Base-by-base conservation (phyloP, 2,329 filamentous ascomycete genomes). In the Arthrobotrys iridis region DNA sequence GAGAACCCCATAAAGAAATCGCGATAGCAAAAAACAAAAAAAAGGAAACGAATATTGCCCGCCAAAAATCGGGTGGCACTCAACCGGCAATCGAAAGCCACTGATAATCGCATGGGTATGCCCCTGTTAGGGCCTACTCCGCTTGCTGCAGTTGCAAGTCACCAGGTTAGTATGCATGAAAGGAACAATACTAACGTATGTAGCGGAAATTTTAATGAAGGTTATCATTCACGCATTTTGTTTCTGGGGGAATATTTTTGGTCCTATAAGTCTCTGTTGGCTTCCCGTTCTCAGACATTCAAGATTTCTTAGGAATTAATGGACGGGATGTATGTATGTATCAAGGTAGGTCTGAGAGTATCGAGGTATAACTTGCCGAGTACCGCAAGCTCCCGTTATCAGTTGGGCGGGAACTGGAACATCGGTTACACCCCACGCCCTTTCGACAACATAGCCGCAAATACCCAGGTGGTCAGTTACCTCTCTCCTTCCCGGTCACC, bases 361-460 rank as follows among this genome's bases (percentile, higher is more conserved):
- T 52, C 7, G 28, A 35, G 48, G 48, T 52, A 35, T 35, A 52
- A 52, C 26, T 52, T 52, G 48, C 48, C 48, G 48, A 52, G 48
- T 52, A 30, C 48, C 48, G 48, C 37, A 55, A 55, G 50, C 30
- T 55, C 50, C 50, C 50, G 50, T 55, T 55, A 55, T 55, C 50
- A 55, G 50, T 24, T n/a, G n/a, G 30, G n/a, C 18, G 30, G 50
- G 18, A 37, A 24, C 30, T 18, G 6, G 50, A 37, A 37, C 18
- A 55, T 37, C 10, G 30, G 30, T 37, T n/a, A 18, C 48, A 35
- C 50, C 50, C 50, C 50, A 55, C 50, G 50, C 50, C 20, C 37
- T 11, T 11, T n/a, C n/a, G n/a, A 20, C 18, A 55, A 55, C 50
- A n/a, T n/a, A 55, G 30, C 30, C 48, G 48, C 48, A 55, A 37